Evolutionary conservation across 345 rosid species (phyloP), one percentile per base, ranked within the genome.

Genomic region (Lepidium africanum): DNA sequence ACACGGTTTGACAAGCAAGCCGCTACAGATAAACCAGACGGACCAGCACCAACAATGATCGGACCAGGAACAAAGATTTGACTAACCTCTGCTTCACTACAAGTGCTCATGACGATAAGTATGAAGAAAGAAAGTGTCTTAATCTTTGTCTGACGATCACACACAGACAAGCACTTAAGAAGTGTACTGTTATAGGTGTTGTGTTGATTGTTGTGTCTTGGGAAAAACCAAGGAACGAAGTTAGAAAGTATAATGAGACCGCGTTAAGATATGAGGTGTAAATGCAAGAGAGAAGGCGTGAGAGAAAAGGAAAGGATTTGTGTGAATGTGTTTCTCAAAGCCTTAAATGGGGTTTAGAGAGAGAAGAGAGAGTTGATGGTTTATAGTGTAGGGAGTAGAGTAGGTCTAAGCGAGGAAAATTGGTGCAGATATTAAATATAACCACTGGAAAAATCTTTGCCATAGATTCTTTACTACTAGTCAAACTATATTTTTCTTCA

Each of bases 31-130:
- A 94, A 48, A 68, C 97, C 99, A 21, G 97, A 91, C 0, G 99
- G 96, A 5, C 99, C 97, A 3, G 97, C 99, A n/a, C 99, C 97
- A 47, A 91, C 77, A n/a, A 94, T 85, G 63, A 94, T 79, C 23
- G 99, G 88, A 7, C 87, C 87, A 7, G 59, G 65, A 60, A 91
- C 83, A 43, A 25, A 14, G 49, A 70, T 54, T 17, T 71, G 57
- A 54, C 65, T 53, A 11, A 65, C 53, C 9, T 65, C 72, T 35
- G 41, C 74, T 46, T 69, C 69, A 74, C 67, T 57, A 61, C 76
- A 76, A 66, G 85, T 72, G 69, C 56, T 77, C 93, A 86, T 88
- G 59, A 53, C 5, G 46, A 47, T 46, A 56, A 50, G 70, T 15
- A 54, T n/a, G 7, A 15, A 36, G 19, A 4, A 64, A 51, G 52